phyloP scores from a whole-genome alignment of 23 red algal genomes.

The Agarophyton chilense region DNA sequence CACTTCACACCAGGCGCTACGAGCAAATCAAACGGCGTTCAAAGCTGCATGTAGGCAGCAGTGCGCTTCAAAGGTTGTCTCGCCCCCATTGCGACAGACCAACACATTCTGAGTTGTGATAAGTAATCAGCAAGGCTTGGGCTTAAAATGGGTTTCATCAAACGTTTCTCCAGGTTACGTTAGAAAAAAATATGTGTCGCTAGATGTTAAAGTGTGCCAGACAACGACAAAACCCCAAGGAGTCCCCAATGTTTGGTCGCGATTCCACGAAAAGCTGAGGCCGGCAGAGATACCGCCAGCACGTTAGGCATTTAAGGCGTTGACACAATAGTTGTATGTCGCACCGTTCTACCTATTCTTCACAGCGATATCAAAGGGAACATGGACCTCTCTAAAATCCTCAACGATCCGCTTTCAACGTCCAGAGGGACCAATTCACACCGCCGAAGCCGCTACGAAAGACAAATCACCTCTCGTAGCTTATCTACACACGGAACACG shows the following conservation, averaged over 20 bases:
- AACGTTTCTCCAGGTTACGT: slow-evolving; percentile 2
- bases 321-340: background rate
- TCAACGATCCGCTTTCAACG: slow-evolving; percentile 12
- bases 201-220: background rate
- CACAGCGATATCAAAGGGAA: background rate
- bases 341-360: too few relatives aligned
- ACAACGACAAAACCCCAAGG: background rate
- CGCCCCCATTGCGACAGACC: background rate
- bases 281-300: background rate
- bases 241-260: background rate
- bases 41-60: background rate
- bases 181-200: background rate
- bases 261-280: too few relatives aligned
- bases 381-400: slow-evolving; percentile 33
- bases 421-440: background rate
- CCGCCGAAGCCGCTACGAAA: background rate
- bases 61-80: background rate
- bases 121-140: background rate
- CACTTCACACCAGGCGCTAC: background rate
- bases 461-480: background rate
- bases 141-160: background rate
- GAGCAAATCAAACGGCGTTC: background rate
- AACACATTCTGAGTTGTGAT: background rate
- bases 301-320: background rate
- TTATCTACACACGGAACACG: background rate